These are phyloP conservation scores for Colletotrichum horii DNA, from an alignment of 2,329 filamentous ascomycete species.

Conservation along the genomic window DNA sequence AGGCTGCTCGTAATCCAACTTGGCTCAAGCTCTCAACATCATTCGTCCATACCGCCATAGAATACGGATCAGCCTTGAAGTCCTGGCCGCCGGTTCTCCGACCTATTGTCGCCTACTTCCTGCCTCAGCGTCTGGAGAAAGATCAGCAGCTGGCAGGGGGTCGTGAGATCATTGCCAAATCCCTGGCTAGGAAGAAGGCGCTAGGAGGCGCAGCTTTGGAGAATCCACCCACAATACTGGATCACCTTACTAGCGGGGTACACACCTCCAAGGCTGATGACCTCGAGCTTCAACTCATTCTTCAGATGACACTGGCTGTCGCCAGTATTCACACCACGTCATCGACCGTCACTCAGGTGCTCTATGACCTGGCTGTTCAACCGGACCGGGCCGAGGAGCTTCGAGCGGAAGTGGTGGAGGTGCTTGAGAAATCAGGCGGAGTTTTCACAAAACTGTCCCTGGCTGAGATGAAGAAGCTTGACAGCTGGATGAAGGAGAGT, in stretches of 20 bases:
- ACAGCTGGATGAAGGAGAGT: slow-evolving; percentile 44
- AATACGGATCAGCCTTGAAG: background rate
- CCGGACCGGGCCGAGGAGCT: slow-evolving; percentile 56
- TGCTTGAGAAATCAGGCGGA: slow-evolving; percentile 37
- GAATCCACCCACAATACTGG: background rate
- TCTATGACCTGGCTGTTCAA: slow-evolving; percentile 52
- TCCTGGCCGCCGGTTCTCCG: background rate
- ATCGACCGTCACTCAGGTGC: slow-evolving; percentile 46
- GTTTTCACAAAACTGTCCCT: slow-evolving; percentile 39
- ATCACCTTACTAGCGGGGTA: background rate
- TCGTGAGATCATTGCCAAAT: background rate
- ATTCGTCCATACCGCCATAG: background rate
- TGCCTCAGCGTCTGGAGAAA: background rate
- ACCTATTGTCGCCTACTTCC: background rate
- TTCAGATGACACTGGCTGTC: slow-evolving; percentile 14
- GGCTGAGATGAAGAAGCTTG: slow-evolving; percentile 41
- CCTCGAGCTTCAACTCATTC: background rate
- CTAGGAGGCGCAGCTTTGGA: background rate
- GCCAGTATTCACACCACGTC: slow-evolving; percentile 53
- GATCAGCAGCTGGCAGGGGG: background rate
- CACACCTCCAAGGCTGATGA: background rate
- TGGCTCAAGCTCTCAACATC: background rate
- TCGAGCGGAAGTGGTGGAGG: slow-evolving; percentile 52
- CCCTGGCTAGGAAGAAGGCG: background rate
- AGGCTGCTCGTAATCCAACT: background rate